Evolutionary conservation across 768 basidiomycete species (phyloP), one percentile per base, ranked within the genome.

Genomic region (Chalciporus piperatus): DNA sequence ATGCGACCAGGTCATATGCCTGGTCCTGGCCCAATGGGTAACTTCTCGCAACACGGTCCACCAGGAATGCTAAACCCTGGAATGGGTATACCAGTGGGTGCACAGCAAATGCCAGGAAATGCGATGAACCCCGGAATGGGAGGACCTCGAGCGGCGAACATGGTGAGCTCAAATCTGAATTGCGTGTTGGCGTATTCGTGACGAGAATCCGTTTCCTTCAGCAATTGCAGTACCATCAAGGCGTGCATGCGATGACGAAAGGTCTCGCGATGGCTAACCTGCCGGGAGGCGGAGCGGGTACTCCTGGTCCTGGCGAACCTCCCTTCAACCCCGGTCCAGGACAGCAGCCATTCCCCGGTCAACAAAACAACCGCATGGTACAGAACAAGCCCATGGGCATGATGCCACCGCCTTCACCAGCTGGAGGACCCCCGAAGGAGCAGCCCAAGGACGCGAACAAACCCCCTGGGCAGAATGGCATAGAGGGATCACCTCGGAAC

Each of bases 331-430:
- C 48, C 1, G 71, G 62, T 13, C 70, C 52, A 48, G 67, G 67
- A 17, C 71, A 71, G 44, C 59, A 56, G n/a, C 63, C 66, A 11
- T 73, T 73, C 45, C 51, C 68, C 57, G 53, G 71, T 49, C 46
- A 70, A 19, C 61, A 68, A 69, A 53, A 67, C 67, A 52, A 52
- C 54, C 59, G 62, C 49, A 35, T 60, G 58, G 70, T 54, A 22
- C 72, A 62, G 56, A 51, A 39, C 27, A 74, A 73, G 47, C 62
- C 71, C 1, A 75, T 73, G 70, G 66, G 63, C 14, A 81, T 79
- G 77, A 71, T 74, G 65, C 59, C 63, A n/a, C 80, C 80, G 0
- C 81, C 80, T 5, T 81, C 81, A 6, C 79, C 82, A 37, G 75
- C 72, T 1, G 58, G 62, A 44, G 61, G 61, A 53, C 66, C 64